Conservation (phyloP, 2,329 filamentous ascomycete genomes). For the Cercospora canescens region DNA sequence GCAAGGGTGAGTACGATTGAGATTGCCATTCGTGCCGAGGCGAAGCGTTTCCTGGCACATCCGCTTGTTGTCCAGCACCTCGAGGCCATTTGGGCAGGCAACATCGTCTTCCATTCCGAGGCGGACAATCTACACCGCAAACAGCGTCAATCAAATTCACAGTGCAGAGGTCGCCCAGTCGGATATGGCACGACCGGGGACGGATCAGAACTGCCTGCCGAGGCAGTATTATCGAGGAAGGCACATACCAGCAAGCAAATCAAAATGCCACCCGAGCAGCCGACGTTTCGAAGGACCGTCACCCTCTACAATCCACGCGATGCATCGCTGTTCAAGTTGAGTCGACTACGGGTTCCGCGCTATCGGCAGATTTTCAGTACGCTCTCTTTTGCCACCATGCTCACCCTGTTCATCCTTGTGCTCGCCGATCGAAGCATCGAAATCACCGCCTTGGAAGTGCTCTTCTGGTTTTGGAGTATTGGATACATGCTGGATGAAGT, state of each 20-base stretch:
- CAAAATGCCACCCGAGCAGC: conserved; percentile 29
- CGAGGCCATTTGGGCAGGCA: conserved; percentile 96
- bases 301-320: conserved; percentile 87
- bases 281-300: conserved; percentile 67
- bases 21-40: conserved; percentile 87
- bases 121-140: conserved; percentile 79
- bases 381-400: conserved; percentile 78
- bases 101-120: conserved; percentile 88
- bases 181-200: conserved; percentile 43
- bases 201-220: conserved; percentile 31
- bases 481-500: conserved; percentile 97
- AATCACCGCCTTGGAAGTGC: conserved; percentile 80
- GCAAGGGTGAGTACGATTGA: conserved; percentile 87
- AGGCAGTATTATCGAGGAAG: conserved; percentile 33
- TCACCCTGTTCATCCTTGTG: conserved; percentile 83
- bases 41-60: conserved; percentile 89
- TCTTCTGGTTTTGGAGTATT: conserved; percentile 98
- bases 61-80: conserved; percentile 90
- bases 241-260: conserved; percentile 23
- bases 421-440: conserved; percentile 71
- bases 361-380: conserved; percentile 92
- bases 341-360: conserved; percentile 82
- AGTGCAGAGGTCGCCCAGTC: conserved; percentile 16
- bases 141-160: conserved; percentile 41
- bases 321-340: conserved; percentile 88